phyloP scores from a whole-genome alignment of 768 basidiomycete genomes.

The Postia placenta region DNA sequence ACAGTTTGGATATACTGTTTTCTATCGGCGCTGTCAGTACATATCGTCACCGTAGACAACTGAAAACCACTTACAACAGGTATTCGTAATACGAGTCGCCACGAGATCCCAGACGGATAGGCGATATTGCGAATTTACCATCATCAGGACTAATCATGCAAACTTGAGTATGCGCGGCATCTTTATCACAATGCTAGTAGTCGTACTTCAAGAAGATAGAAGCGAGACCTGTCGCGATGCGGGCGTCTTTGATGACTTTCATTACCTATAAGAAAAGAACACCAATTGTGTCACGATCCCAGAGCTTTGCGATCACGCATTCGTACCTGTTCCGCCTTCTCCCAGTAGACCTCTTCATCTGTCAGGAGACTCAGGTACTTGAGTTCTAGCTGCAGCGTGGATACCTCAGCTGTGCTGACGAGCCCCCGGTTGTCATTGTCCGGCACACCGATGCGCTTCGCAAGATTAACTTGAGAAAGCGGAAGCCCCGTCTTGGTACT shows the following conservation, averaged over 20 bases:
- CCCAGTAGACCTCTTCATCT: conserved; percentile 76
- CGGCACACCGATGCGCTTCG: conserved; percentile 47
- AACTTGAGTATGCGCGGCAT: too few relatives aligned
- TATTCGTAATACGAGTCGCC: conserved; percentile 96
- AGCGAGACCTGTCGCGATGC: conserved; percentile 65
- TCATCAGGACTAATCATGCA: conserved; percentile 34
- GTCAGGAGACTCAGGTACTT: conserved; percentile 80
- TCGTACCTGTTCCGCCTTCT: conserved; percentile 65
- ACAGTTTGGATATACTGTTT: conserved; percentile 86
- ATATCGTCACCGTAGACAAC: conserved; percentile 1
- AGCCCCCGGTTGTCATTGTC: conserved; percentile 55
- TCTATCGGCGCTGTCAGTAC: conserved; percentile 21
- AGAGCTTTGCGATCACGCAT: neutral
- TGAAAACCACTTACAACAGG: conserved; percentile 53
- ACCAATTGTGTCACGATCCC: neutral
- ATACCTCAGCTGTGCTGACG: conserved; percentile 80
- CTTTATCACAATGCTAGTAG: neutral
- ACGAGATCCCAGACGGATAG: conserved; percentile 85
- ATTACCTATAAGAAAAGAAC: conserved; percentile 42
- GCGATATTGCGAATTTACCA: conserved; percentile 54
- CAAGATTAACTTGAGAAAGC: conserved; percentile 73
- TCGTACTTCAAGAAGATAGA: conserved; percentile 79
- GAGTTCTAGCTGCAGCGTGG: conserved; percentile 87
- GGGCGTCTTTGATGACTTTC: conserved; percentile 57
- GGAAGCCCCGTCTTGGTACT: conserved; percentile 80